Conservation (phyloP, 805 yeast species). For the Wickerhamia fluorescens region DNA sequence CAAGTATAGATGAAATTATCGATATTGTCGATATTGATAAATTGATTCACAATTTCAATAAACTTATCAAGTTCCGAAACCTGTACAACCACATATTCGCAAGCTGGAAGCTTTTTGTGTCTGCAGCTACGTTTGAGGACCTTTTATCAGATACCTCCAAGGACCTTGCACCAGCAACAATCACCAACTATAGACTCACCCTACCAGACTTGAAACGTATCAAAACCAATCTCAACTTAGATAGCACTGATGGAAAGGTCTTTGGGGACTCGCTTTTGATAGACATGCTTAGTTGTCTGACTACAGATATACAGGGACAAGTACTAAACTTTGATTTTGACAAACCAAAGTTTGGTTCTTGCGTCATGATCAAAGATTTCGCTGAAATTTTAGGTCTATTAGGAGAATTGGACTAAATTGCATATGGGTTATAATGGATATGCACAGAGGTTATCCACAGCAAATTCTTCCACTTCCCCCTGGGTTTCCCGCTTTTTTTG, state of each 20-base stretch:
- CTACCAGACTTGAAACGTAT: conserved; percentile 23
- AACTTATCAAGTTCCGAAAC: conserved; percentile 28
- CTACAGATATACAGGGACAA: conserved; percentile 20
- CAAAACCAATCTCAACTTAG: conserved; percentile 24
- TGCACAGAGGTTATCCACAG: conserved; percentile 9
- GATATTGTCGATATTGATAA: conserved; percentile 38
- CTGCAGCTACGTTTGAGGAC: conserved; percentile 8
- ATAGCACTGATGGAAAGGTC: conserved; percentile 10
- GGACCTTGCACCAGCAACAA: conserved; percentile 3
- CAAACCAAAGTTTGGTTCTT: conserved; percentile 18
- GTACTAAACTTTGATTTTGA: conserved; percentile 22
- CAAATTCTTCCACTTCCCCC: conserved; percentile 11
- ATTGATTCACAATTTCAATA: conserved; percentile 18
- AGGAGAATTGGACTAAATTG: conserved; percentile 26
- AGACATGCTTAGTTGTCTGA: conserved; percentile 35
- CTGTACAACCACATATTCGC: conserved; percentile 18
- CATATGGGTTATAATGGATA: conserved; percentile 11
- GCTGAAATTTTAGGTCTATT: conserved; percentile 34
- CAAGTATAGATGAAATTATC: conserved; percentile 15
- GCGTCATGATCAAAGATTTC: conserved; percentile 31
- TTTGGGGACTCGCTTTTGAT: conserved; percentile 29
- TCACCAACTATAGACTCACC: conserved; percentile 14
- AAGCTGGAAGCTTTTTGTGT: conserved; percentile 30
- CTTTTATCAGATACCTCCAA: neutral
- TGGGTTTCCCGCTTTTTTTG: conserved; percentile 12